These are phyloP conservation scores for Candida fluviatilis DNA, from an alignment of 805 yeast species.

Conservation along the genomic window DNA sequence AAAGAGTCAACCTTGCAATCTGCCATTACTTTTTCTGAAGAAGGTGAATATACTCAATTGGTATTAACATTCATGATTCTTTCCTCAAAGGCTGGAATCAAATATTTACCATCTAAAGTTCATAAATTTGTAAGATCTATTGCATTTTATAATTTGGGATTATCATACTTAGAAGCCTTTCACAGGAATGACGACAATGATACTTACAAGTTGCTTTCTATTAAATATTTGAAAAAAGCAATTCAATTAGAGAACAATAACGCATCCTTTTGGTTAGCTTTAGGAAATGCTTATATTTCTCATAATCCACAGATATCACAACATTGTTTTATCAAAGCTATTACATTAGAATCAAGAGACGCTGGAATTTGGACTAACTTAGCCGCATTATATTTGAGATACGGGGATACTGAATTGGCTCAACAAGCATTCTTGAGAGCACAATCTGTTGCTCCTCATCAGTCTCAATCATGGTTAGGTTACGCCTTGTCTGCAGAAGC, in stretches of 20 bases:
- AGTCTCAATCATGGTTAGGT: conserved; percentile 78
- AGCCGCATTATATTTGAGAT: conserved; percentile 68
- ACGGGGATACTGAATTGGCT: conserved; percentile 70
- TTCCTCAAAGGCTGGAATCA: conserved; percentile 43
- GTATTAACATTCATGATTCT: conserved; percentile 40
- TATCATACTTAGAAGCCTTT: conserved; percentile 49
- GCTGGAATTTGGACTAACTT: conserved; percentile 75
- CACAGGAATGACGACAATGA: conserved; percentile 8
- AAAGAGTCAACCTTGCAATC: conserved; percentile 11
- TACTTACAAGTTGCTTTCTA: conserved; percentile 46
- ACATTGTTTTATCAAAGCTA: conserved; percentile 87
- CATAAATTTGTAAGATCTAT: conserved; percentile 53
- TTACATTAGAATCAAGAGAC: conserved; percentile 63
- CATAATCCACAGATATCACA: conserved; percentile 73
- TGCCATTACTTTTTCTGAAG: conserved; percentile 15
- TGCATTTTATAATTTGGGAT: conserved; percentile 65
- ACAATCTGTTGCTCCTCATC: conserved; percentile 78
- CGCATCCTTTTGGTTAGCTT: conserved; percentile 72
- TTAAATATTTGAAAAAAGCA: conserved; percentile 58
- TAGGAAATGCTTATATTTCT: conserved; percentile 71
- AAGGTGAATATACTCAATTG: conserved; percentile 21
- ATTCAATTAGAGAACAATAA: conserved; percentile 68
- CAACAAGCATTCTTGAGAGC: conserved; percentile 67
- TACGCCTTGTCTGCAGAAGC: conserved; percentile 62
- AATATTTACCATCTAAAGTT: conserved; percentile 27